Evolutionary conservation across 768 basidiomycete genomes (phyloP), one percentile per base, ranked within the genome.

Genomic region (Nidularia pulvinata): DNA sequence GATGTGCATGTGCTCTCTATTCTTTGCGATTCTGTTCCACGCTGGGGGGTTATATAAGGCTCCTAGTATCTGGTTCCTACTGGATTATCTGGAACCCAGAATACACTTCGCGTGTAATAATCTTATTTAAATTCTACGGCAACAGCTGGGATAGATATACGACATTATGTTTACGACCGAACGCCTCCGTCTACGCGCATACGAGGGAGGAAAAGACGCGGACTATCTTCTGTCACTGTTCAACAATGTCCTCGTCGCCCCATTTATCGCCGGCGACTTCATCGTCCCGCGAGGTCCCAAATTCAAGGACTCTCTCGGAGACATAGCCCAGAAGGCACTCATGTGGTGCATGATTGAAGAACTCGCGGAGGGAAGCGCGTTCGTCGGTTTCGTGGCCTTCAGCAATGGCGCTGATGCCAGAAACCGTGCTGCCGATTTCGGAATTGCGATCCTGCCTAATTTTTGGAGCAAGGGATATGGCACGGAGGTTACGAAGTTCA

Each of bases 261-360:
- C 57, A 10, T 48, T 57, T 2, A 54, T 60, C n/a, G 55, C 51
- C 7, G 52, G 54, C 33, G 39, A 51, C 6, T 57, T 56, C 43
- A 19, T 56, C 43, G 55, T 55, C 32, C 61, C 61, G 4, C 54
- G 55, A 1, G 51, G 55, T 2, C 46, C 48, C 13, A 58, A 58
- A 37, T 49, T 58, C 34, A 54, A 51, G 32, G 58, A 61, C 5
- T 46, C 53, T 14, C 50, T 58, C n/a, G 51, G 50, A 43, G 49
- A 55, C 11, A 19, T 50, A 11, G 54, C 59, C 25, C 55, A 59
- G 14, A 52, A 49, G 9, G 30, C 56, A 7, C 59, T 60, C 32
- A 62, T 62, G 50, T 59, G 57, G 33, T 62, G 61, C 45, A 57
- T 58, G 16, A 49, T 62, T 30, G 61, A 62, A 19, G 35, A 39